Evolutionary conservation across 2,329 filamentous ascomycete genomes (phyloP), one percentile per base, ranked within the genome.

Genomic region (Bertia moriformis): DNA sequence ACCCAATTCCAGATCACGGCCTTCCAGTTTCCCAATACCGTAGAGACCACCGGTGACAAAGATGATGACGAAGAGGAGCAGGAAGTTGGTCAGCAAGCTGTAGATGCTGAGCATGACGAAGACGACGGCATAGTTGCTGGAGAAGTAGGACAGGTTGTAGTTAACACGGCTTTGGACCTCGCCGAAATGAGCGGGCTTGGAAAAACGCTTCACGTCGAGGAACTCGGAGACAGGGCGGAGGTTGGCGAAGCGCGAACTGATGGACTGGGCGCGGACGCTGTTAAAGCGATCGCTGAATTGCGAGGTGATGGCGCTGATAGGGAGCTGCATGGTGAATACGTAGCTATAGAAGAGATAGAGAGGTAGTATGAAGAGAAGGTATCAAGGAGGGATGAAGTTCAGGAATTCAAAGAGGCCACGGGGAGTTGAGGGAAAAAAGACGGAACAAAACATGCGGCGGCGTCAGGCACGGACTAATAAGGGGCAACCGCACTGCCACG

Each of bases 81-180:
- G 63, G 53, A 76, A 69, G 65, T 95, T 96, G 51, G 85, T 91
- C 53, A 98, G 71, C 53, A 98, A 66, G 53, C 84, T 84, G 70
- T 98, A 98, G 64, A 98, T 81, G 68, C 83, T 85, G 55, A 98
- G 80, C 80, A 98, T 93, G 51, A 83, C 69, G 58, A 96, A 94
- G 51, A 96, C 75, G 46, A 83, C 81, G 49, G 83, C 82, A 73
- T 98, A 98, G 69, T 98, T 98, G 80, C 86, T 95, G 45, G 87
- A 93, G 71, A 93, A 98, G 68, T 96, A 83, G 59, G 83, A 78
- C 48, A 98, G 66, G 63, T 98, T 98, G 78, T 95, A 95, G 70
- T 93, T 93, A 65, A 94, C 79, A 48, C 89, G 78, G 50, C 81
- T 87, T 63, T 96, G 89, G 46, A 86, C 77, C 61, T 95, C 88